Percentiles rank a stretch among this genome's conserved stretches.
phyloP scores from a whole-genome alignment of 1,139 yeast species.

The Eremothecium coryli region DNA sequence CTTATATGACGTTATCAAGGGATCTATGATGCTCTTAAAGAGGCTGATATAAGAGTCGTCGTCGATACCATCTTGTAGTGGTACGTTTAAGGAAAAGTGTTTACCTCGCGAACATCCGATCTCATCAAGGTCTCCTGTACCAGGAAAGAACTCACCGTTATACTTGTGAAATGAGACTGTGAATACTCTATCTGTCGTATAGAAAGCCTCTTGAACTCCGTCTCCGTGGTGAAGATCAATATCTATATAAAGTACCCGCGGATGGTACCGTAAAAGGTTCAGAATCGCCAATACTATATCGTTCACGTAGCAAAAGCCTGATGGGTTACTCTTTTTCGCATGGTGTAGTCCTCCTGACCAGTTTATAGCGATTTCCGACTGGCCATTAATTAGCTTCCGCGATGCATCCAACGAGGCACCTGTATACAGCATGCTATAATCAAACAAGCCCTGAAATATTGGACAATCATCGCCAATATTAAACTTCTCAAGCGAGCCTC shows the following conservation, averaged over 20 bases:
- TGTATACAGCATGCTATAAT: constrained; percentile 75
- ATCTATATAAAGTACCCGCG: constrained; percentile 87
- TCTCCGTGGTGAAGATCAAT: constrained; percentile 97
- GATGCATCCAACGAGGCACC: constrained; percentile 94
- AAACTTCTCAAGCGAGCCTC: constrained; percentile 57
- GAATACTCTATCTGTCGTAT: constrained; percentile 91
- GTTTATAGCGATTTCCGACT: constrained; percentile 90
- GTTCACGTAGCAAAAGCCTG: constrained; percentile 92
- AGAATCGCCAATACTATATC: constrained; percentile 87
- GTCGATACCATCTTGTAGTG: constrained; percentile 89
- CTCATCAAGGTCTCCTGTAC: constrained; percentile 86
- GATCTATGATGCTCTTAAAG: constrained; percentile 80
- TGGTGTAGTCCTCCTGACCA: constrained; percentile 98
- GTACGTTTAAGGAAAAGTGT: constrained; percentile 84
- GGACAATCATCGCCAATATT: constrained; percentile 98
- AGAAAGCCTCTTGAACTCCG: constrained; percentile 96
- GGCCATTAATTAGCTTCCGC: constrained; percentile 69
- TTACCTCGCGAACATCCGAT: constrained; percentile 81
- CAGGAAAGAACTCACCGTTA: constrained; percentile 93
- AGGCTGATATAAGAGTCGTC: constrained; percentile 77
- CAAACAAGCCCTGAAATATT: constrained; percentile 88
- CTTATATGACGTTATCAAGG: constrained; percentile 68
- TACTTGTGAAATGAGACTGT: constrained; percentile 92
- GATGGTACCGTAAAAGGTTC: constrained; percentile 73
- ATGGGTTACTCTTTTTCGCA: constrained; percentile 88